Conservation (phyloP, 129 eudicot genomes). For the Helianthus tuberosus region DNA sequence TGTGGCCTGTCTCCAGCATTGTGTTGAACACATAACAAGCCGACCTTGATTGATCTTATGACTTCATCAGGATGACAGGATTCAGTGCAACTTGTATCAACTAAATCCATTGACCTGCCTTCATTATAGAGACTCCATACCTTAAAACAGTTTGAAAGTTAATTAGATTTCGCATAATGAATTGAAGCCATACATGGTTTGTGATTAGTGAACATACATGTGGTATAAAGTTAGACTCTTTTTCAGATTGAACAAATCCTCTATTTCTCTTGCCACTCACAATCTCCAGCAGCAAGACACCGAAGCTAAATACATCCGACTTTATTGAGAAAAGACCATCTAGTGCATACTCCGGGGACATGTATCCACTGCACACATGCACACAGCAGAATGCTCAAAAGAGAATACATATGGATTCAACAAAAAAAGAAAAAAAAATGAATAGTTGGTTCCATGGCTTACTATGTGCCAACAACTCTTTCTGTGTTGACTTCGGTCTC, state of each 20-base stretch:
- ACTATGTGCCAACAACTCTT: too few species aligned
- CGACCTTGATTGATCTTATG: slow-evolving; percentile 32
- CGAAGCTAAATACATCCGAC: too few species aligned
- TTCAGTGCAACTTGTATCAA: slow-evolving; percentile 16
- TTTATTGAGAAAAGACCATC: too few species aligned
- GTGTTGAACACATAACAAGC: slow-evolving; percentile 42
- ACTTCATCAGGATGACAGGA: slow-evolving; percentile 28
- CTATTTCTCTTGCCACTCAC: slow-evolving; percentile 40
- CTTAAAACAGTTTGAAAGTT: slow-evolving; percentile 14
- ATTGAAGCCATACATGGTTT: background rate
- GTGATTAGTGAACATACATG: slow-evolving; percentile 31
- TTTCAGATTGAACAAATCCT: slow-evolving; percentile 33
- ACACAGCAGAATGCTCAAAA: background rate
- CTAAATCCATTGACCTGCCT: slow-evolving; percentile 24
- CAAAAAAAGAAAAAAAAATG: background rate
- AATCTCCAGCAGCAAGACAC: too few species aligned
- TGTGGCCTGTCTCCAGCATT: slow-evolving; percentile 37
- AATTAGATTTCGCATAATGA: background rate
- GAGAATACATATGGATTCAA: background rate
- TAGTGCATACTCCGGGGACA: too few species aligned
- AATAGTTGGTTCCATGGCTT: too few species aligned
- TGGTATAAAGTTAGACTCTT: slow-evolving; percentile 29
- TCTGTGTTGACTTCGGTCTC: too few species aligned
- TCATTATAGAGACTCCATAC: slow-evolving; percentile 35
- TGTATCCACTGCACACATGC: slow-evolving; percentile 7